Evolutionary conservation across 2,329 filamentous ascomycete genomes (phyloP).

Genomic region (Pseudogymnoascus sp.): DNA sequence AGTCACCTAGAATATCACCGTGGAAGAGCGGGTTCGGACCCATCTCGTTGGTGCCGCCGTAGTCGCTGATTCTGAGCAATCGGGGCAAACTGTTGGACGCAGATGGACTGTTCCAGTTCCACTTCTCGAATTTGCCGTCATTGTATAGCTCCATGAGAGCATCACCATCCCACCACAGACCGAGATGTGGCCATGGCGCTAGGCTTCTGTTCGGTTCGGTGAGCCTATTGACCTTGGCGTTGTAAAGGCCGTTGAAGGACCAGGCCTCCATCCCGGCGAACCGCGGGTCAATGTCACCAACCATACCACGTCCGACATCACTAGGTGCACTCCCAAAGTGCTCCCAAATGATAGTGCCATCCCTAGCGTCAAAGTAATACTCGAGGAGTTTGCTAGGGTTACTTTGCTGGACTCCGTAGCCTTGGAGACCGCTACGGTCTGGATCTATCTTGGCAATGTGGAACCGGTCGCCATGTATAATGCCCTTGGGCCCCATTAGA

Average conservation of each 20-base stretch:
- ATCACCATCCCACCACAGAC: constrained; percentile 3
- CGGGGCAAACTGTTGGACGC: not conserved
- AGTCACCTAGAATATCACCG: constrained; percentile 1
- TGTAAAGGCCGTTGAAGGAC: not conserved
- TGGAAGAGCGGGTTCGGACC: not conserved
- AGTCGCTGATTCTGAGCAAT: not conserved
- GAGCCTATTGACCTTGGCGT: not conserved
- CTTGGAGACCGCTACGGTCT: not conserved
- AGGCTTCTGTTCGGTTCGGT: not conserved
- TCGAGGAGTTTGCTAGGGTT: not conserved
- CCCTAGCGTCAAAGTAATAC: not conserved
- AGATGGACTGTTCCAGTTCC: not conserved
- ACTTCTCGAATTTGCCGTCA: constrained; percentile 4
- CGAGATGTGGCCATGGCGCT: not conserved
- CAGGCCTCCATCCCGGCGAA: not conserved
- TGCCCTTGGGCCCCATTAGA: not conserved
- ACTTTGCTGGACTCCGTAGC: not conserved
- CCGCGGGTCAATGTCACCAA: constrained; percentile 2
- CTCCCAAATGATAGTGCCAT: not conserved
- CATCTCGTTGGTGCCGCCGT: not conserved
- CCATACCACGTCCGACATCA: constrained; percentile 1
- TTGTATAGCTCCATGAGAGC: not conserved
- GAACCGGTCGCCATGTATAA: not conserved
- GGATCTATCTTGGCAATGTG: constrained; percentile 10
- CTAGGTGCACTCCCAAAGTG: not conserved